Evolutionary conservation across 768 basidiomycete species (phyloP).

Genomic region (Lactarius pseudohatsudake): DNA sequence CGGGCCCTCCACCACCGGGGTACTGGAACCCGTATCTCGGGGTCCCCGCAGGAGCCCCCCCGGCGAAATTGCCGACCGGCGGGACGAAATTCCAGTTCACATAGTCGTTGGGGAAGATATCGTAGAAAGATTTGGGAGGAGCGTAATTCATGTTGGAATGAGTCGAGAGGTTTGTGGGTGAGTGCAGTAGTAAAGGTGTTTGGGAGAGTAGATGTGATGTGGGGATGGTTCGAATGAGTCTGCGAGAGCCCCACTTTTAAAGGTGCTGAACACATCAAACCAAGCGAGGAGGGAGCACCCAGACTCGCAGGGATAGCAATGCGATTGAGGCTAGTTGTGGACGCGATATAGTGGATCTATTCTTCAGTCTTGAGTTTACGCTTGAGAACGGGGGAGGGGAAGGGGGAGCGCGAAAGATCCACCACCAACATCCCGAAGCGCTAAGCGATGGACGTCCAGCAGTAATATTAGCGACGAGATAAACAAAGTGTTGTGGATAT

Average conservation of each 20-base stretch:
- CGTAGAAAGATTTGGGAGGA: background rate
- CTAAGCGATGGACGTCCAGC: background rate
- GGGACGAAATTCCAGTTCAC: background rate
- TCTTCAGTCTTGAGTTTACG: background rate
- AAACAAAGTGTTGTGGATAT: background rate
- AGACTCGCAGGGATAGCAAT: background rate
- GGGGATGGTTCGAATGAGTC: slow-evolving; percentile 1
- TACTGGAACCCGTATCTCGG: background rate
- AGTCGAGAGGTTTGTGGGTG: background rate
- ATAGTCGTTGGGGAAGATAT: background rate
- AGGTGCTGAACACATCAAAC: background rate
- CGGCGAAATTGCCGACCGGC: background rate
- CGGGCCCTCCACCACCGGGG: background rate
- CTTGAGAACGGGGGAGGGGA: background rate
- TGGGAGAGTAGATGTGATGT: background rate
- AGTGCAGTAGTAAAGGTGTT: background rate
- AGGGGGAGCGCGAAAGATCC: background rate
- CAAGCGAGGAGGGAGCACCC: background rate
- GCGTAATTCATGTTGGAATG: background rate
- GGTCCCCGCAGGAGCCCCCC: background rate
- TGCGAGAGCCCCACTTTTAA: background rate
- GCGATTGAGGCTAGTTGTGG: background rate
- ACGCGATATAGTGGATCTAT: background rate
- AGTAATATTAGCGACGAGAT: background rate
- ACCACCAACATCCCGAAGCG: background rate